Evolutionary conservation across 1,284 basidiomycete genomes (phyloP).

Genomic region (Malassezia vespertilionis): DNA sequence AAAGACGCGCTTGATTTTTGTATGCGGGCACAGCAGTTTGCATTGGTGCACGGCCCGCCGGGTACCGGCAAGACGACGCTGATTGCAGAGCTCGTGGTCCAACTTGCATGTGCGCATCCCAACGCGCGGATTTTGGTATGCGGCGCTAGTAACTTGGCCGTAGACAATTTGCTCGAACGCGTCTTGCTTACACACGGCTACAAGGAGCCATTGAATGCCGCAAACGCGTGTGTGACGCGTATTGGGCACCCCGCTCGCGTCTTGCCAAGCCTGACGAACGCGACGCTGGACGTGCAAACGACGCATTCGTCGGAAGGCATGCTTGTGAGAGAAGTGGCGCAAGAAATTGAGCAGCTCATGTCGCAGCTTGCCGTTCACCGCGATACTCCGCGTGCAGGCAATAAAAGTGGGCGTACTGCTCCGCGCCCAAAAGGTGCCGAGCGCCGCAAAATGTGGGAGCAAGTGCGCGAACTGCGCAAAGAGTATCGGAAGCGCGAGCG

Average conservation of each 20-base stretch:
- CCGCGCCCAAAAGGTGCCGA: constrained; percentile 56
- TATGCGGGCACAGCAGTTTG: constrained; percentile 61
- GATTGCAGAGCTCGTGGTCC: constrained; percentile 50
- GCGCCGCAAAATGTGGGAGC: constrained; percentile 77
- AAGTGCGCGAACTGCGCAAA: constrained; percentile 75
- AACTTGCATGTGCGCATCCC: constrained; percentile 22
- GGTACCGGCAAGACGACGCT: constrained; percentile 50
- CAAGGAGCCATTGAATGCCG: constrained; percentile 23
- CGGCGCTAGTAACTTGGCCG: constrained; percentile 79
- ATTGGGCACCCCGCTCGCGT: constrained; percentile 69
- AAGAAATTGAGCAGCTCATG: constrained; percentile 25
- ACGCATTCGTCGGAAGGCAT: constrained; percentile 45
- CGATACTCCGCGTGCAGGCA: constrained; percentile 27
- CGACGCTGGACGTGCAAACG: constrained; percentile 80
- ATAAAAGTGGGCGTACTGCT: constrained; percentile 30
- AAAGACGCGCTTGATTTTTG: constrained; percentile 67
- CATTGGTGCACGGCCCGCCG: constrained; percentile 92
- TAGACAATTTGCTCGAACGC: constrained; percentile 51
- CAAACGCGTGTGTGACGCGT: constrained; percentile 25
- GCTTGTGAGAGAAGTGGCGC: constrained; percentile 32
- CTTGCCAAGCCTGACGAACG: constrained; percentile 62
- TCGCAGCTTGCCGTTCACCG: constrained; percentile 5
- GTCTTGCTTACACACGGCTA: constrained; percentile 22
- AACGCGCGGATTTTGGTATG: constrained; percentile 60
- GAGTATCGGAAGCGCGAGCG: constrained; percentile 85